Evolutionary conservation across 805 yeast species (phyloP), one percentile per base, ranked within the genome.

Genomic region (Yamadazyma takamatsuzukensis): DNA sequence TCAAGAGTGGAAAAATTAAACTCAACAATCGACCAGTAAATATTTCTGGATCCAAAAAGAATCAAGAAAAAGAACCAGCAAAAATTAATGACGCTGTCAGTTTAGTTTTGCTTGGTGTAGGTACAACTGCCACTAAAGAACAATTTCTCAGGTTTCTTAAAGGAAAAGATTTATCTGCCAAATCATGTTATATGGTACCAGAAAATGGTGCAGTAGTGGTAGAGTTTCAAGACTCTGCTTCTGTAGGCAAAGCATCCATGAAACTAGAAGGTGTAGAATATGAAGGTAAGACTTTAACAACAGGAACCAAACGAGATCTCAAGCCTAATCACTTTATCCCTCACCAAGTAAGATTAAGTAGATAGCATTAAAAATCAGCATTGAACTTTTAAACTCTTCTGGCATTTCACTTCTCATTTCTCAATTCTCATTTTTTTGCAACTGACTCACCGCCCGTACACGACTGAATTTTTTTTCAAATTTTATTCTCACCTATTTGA

Each of bases 21-120:
- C 39, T 81, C 2, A 64, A 64, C 24, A 78, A 71, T 0, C 54
- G 83, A 26, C 53, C 45, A 0, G 58, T 84, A 2, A 58, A 58
- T 9, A 81, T 80, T 0, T 57, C 65, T 1, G 49, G 36, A 7
- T 42, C 47, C 5, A 42, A 42, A 17, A 37, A 37, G 29, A 27
- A 27, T 6, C 26, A 27, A 7, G 24, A 26, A n/a, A 18, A 16
- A 8, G 22, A 2, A 26, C 22, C 19, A 13, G 22, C 6, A 15
- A 9, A 7, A 34, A 39, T 53, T 19, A 43, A 49, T 11, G 53
- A 49, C 4, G 31, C 31, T 5, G 35, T 27, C 12, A 29, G 40
- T 1, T 15, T 39, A n/a, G 38, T 30, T 2, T n/a, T 39, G 9
- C 25, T 26, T 11, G 41, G 38, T 4, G 15, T 42, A 2, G 36